phyloP scores from a whole-genome alignment of 352 stramenopile species.

The Phytophthora lateralis region DNA sequence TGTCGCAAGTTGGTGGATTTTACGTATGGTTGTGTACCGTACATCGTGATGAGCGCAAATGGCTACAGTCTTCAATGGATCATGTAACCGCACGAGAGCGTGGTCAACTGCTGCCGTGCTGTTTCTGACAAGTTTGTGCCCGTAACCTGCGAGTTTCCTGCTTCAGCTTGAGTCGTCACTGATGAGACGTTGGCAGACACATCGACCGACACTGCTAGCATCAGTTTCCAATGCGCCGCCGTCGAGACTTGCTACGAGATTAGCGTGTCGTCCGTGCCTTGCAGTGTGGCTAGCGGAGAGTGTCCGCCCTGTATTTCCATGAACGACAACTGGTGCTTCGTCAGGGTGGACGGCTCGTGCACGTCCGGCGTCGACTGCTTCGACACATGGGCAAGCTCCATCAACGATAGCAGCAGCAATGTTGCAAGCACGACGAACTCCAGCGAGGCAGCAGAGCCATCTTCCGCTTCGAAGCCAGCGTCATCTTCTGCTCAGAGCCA shows the following conservation, averaged over 20 bases:
- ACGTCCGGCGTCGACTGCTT: constrained; percentile 44
- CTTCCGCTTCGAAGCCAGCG: not conserved
- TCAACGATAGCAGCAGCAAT: not conserved
- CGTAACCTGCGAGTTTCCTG: not conserved
- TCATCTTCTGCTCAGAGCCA: not conserved
- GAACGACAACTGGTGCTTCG: constrained; percentile 37
- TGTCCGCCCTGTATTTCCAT: constrained; percentile 49
- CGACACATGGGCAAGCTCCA: constrained; percentile 3
- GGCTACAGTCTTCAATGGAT: not conserved
- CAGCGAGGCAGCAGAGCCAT: not conserved
- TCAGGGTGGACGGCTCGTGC: constrained; percentile 21
- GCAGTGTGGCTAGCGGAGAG: constrained; percentile 21
- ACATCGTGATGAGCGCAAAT: not conserved
- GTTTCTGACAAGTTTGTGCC: too few species aligned
- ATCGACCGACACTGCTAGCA: not conserved
- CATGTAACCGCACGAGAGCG: not conserved
- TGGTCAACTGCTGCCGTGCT: too few species aligned
- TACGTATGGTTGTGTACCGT: not conserved
- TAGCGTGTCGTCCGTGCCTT: constrained; percentile 11
- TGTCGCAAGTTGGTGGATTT: not conserved
- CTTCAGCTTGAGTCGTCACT: not conserved
- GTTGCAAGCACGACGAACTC: constrained; percentile 1
- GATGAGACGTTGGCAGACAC: not conserved
- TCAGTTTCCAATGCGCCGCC: constrained; percentile 2
- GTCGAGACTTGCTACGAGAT: constrained; percentile 41